Conservation (phyloP, 2,329 filamentous ascomycete species). For the Cladosporium halotolerans region DNA sequence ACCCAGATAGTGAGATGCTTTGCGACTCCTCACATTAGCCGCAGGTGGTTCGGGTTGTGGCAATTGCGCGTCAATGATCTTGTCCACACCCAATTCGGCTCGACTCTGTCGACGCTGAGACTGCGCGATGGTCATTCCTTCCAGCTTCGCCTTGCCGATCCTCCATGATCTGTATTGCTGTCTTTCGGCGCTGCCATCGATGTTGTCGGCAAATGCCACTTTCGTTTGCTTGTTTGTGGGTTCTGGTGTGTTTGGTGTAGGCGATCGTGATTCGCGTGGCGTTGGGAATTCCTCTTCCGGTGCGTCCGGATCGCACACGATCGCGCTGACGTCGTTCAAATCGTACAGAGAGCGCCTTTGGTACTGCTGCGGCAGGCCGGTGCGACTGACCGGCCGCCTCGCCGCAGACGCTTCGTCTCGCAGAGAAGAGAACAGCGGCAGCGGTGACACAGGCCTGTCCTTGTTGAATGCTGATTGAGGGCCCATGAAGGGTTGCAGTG, state of each 20-base stretch:
- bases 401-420: not conserved
- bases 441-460: slow-evolving; percentile 4
- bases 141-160: slow-evolving; percentile 40
- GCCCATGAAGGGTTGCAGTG: slow-evolving; percentile 2
- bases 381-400: slow-evolving; percentile 12
- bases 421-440: not conserved
- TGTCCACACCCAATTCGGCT: slow-evolving; percentile 45
- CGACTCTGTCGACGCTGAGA: slow-evolving; percentile 28
- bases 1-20: slow-evolving; percentile 60
- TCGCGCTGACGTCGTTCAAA: slow-evolving; percentile 20
- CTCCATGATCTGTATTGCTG: slow-evolving; percentile 45
- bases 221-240: not conserved
- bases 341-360: slow-evolving; percentile 29
- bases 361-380: slow-evolving; percentile 21
- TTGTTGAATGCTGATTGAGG: slow-evolving; percentile 3
- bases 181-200: slow-evolving; percentile 35
- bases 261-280: slow-evolving; percentile 1
- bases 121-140: slow-evolving; percentile 32
- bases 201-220: slow-evolving; percentile 10
- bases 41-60: slow-evolving; percentile 49
- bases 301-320: not conserved
- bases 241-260: slow-evolving; percentile 4
- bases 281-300: not conserved
- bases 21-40: slow-evolving; percentile 54
- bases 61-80: slow-evolving; percentile 58